Conservation (phyloP, 331 rosid species). For the Pyrus hybrid region DNA sequence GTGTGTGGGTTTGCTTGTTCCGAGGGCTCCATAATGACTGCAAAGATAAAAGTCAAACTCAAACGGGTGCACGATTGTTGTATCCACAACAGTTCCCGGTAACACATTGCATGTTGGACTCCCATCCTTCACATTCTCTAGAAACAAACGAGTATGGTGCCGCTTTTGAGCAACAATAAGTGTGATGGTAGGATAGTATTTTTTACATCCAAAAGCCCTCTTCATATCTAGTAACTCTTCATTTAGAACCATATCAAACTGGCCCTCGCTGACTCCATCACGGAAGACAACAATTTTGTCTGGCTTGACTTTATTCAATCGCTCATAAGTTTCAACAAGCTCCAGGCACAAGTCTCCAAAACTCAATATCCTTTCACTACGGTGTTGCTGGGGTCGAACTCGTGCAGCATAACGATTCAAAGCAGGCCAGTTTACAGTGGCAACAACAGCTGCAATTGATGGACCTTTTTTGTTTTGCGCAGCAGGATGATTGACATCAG, state of each 20-base stretch:
- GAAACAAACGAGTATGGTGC: slow-evolving; percentile 67
- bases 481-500: slow-evolving; percentile 84
- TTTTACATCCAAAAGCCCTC: slow-evolving; percentile 19
- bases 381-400: slow-evolving; percentile 42
- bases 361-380: slow-evolving; percentile 42
- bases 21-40: slow-evolving; percentile 63
- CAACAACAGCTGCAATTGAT: slow-evolving; percentile 75
- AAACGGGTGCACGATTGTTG: slow-evolving; percentile 49
- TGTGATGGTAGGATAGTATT: slow-evolving; percentile 52
- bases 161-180: slow-evolving; percentile 73
- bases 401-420: slow-evolving; percentile 71
- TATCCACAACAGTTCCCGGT: slow-evolving; percentile 81
- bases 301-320: slow-evolving; percentile 41
- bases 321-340: slow-evolving; percentile 42
- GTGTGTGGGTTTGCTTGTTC: slow-evolving; percentile 83
- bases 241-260: slow-evolving; percentile 80
- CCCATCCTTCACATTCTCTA: slow-evolving; percentile 30
- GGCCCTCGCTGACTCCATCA: slow-evolving; percentile 72
- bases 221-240: slow-evolving; percentile 58
- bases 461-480: slow-evolving; percentile 35
- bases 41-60: slow-evolving; percentile 77
- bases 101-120: slow-evolving; percentile 34
- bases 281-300: slow-evolving; percentile 55
- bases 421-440: slow-evolving; percentile 81
- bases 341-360: slow-evolving; percentile 60